These are phyloP conservation scores for Metschnikowia proteae DNA, from an alignment of 805 yeast genomes.

Conservation along the genomic window DNA sequence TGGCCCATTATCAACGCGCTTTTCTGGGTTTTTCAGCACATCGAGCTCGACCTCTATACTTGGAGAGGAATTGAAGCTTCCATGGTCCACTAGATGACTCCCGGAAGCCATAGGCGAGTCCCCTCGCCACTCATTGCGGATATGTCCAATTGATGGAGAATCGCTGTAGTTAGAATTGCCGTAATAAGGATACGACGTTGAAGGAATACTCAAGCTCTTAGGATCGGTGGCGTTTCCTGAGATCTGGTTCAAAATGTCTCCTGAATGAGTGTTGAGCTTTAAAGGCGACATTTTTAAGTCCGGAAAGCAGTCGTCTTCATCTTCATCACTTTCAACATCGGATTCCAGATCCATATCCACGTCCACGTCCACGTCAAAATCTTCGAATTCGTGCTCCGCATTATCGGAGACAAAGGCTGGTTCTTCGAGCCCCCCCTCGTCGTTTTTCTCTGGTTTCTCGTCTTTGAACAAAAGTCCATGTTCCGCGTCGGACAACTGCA, in stretches of 20 bases:
- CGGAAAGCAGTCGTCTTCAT: constrained; percentile 12
- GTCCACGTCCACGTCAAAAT: constrained; percentile 7
- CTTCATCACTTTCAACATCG: constrained; percentile 17
- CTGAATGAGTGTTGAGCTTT: constrained; percentile 11
- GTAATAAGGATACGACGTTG: background rate
- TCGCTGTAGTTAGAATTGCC: constrained; percentile 1
- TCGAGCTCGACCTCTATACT: background rate
- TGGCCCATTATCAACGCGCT: background rate
- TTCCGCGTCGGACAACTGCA: background rate
- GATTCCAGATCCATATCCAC: constrained; percentile 11
- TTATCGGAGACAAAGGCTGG: background rate
- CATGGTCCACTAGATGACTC: background rate
- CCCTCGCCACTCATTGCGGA: constrained; percentile 1
- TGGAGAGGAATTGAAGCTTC: constrained; percentile 1
- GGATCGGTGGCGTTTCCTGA: background rate
- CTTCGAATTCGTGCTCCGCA: background rate
- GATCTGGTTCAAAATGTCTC: constrained; percentile 5
- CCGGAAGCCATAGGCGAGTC: constrained; percentile 2
- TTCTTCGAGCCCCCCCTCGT: background rate
- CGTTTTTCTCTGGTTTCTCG: background rate
- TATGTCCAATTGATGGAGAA: background rate
- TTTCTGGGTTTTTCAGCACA: background rate
- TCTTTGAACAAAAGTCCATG: background rate
- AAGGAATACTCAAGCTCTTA: background rate
- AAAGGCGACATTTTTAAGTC: constrained; percentile 9